A percentile compares a stretch with the other conserved stretches of the same genome.
These are phyloP conservation scores for Penicillium salamii DNA, from an alignment of 495 filamentous ascomycete species.

Conservation along the genomic window DNA sequence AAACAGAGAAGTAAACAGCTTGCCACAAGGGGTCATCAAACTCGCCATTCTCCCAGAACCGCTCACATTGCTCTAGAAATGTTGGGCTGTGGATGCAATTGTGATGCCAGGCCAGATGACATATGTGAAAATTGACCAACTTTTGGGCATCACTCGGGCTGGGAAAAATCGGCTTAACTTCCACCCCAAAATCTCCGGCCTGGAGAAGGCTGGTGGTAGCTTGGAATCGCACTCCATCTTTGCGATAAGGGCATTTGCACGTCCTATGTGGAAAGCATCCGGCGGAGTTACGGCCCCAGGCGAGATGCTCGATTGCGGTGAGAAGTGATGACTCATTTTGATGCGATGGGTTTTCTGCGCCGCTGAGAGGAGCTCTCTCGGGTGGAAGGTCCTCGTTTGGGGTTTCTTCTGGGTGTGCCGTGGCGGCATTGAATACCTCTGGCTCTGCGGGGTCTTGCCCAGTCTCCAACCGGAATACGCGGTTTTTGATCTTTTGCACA, in stretches of 20 bases:
- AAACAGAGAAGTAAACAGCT: slow-evolving; percentile 27
- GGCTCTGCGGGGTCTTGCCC: slow-evolving; percentile 4
- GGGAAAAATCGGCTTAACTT: slow-evolving; percentile 7
- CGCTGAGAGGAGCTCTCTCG: slow-evolving; percentile 2
- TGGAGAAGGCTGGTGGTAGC: slow-evolving; percentile 18
- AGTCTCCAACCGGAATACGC: slow-evolving; percentile 23
- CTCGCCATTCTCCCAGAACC: slow-evolving; percentile 27
- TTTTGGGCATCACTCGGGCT: slow-evolving; percentile 18
- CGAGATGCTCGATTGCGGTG: slow-evolving; percentile 34
- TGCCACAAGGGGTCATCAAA: slow-evolving; percentile 30
- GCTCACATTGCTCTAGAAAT: slow-evolving; percentile 29
- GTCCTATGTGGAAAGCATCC: slow-evolving; percentile 30
- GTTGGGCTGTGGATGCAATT: slow-evolving; percentile 28
- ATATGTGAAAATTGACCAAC: slow-evolving; percentile 27
- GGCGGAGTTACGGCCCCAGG: slow-evolving; percentile 31
- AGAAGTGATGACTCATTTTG: slow-evolving; percentile 23
- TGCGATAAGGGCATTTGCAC: slow-evolving; percentile 29
- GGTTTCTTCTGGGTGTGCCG: slow-evolving; percentile 4
- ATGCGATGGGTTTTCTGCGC: slow-evolving; percentile 11
- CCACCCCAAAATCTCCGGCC: slow-evolving; percentile 11
- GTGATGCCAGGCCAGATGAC: slow-evolving; percentile 30
- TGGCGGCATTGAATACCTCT: background rate
- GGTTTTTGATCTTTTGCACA: slow-evolving; percentile 14
- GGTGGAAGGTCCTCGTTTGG: background rate
- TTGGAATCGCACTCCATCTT: slow-evolving; percentile 14